Evolutionary conservation across 1,284 basidiomycete species (phyloP).

Genomic region (Mycosarcoma mackinlayi): DNA sequence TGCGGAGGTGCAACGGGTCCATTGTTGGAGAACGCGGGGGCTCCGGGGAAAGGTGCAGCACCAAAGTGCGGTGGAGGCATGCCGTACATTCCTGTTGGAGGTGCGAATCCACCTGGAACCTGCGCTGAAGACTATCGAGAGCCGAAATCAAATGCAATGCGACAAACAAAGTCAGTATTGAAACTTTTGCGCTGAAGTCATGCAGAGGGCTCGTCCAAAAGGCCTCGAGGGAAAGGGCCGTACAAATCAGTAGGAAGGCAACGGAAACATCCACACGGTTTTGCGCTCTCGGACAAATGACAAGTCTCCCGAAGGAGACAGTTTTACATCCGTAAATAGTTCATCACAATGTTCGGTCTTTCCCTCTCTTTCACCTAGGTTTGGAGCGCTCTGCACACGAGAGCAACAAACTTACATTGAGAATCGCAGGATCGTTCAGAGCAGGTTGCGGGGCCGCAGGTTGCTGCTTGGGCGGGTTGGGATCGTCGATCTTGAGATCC

Average conservation of each 20-base stretch:
- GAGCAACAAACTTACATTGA: conserved; percentile 59
- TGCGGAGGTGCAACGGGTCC: conserved; percentile 23
- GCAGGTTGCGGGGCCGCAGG: conserved; percentile 36
- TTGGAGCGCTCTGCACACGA: too few relatives aligned
- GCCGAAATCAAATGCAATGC: too few relatives aligned
- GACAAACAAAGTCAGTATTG: not conserved
- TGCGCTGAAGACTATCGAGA: conserved; percentile 25
- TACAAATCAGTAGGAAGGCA: conserved; percentile 77
- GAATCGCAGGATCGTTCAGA: conserved; percentile 61
- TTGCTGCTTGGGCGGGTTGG: conserved; percentile 53
- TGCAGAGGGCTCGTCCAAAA: conserved; percentile 8
- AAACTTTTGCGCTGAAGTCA: too few relatives aligned
- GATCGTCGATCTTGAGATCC: conserved; percentile 69
- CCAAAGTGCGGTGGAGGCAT: conserved; percentile 34
- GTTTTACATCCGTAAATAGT: conserved; percentile 77
- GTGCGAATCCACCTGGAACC: conserved; percentile 18
- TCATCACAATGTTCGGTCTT: conserved; percentile 54
- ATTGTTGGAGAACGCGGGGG: conserved; percentile 36
- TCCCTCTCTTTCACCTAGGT: not conserved
- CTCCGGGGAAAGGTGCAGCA: conserved; percentile 18
- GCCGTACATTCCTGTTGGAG: conserved; percentile 33
- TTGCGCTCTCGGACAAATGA: conserved; percentile 76
- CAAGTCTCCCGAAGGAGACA: conserved; percentile 69
- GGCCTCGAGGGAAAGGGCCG: not conserved
- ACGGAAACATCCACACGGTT: conserved; percentile 77